Evolutionary conservation across 805 yeast species (phyloP), one percentile per base, ranked within the genome.

Genomic region (Schizosaccharomyces japonicus): DNA sequence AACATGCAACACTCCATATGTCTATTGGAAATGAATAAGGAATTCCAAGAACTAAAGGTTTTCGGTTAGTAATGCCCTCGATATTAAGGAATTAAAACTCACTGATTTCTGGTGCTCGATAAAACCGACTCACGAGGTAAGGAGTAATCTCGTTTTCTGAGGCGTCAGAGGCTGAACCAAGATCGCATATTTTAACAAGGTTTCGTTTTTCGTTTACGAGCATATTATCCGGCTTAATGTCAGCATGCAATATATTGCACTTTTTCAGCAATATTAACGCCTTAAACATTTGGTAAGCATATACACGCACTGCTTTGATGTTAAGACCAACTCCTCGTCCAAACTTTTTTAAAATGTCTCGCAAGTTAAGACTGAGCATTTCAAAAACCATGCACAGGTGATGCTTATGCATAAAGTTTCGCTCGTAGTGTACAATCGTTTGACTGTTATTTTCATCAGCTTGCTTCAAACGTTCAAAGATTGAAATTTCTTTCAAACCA

Each of bases 1-100:
- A 81, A 64, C 95, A 84, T 4, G 94, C 95, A 27, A 87, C 80
- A 8, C 94, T 80, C 95, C 95, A 84, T 68, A 84, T 82, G 60
- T 84, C 95, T 49, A 85, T 82, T 3, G 92, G 55, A 44, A 51
- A 56, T 31, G 52, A 56, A 65, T 78, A 79, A 30, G 73, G 63
- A 8, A 79, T 71, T 1, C 87, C 90, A 2, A 80, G 49, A 8
- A 76, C 42, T 36, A 36, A 36, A 19, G 2, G 17, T 10, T 36
- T 36, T 39, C n/a, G n/a, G n/a, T n/a, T 42, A 44, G 25, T 11
- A 8, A n/a, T 5, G 23, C 36, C 11, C 11, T 45, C 30, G 5
- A 25, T 10, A 17, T 30, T n/a, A 30, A 11, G 13, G n/a, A 11
- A n/a, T n/a, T n/a, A 6, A 15, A 27, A 36, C 42, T 36, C 23